Evolutionary conservation across 768 basidiomycete genomes (phyloP), one percentile per base, ranked within the genome.

Genomic region (Boletus coccyginus): DNA sequence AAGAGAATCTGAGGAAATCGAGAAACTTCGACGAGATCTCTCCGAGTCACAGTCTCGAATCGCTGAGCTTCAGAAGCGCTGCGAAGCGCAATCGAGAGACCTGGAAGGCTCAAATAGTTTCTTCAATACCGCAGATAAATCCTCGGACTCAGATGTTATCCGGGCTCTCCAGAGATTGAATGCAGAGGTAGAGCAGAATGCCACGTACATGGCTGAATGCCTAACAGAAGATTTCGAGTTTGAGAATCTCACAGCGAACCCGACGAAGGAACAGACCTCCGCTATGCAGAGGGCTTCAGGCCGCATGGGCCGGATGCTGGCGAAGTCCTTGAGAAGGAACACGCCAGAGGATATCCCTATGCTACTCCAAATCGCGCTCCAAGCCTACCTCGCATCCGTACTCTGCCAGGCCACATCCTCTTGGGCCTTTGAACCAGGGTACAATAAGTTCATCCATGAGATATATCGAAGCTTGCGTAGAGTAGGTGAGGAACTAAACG

Each of bases 101-200:
- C 68, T 54, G 14, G 49, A 58, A 46, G 17, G 16, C 10, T 47
- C 57, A 29, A 60, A 53, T 33, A 17, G 11, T 19, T 58, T 58
- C 38, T 13, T 58, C 39, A 47, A 31, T 3, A 33, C 50, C 7
- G 47, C 56, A 14, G 59, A 60, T 32, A 60, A 53, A 43, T 60
- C 52, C 11, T 60, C 59, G 14, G 59, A 60, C 40, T 47, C 48
- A 12, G 59, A 59, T 35, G 24, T 60, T 16, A 53, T 50, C 16
- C 21, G 27, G 3, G 59, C 44, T 27, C 40, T 58, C 8, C 48
- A 53, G 40, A 60, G 38, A 38, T 43, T 60, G 41, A 60, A 60
- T 38, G 59, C 52, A 12, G 55, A 60, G n/a, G n/a, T 54, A 3
- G 52, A 60, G 52, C 56, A 58, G 19, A 49, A 49, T 21, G 27